Percentiles rank a stretch among this genome's conserved stretches.
phyloP scores from a whole-genome alignment of 345 rosid genomes.

The Eucalyptus camaldulensis region DNA sequence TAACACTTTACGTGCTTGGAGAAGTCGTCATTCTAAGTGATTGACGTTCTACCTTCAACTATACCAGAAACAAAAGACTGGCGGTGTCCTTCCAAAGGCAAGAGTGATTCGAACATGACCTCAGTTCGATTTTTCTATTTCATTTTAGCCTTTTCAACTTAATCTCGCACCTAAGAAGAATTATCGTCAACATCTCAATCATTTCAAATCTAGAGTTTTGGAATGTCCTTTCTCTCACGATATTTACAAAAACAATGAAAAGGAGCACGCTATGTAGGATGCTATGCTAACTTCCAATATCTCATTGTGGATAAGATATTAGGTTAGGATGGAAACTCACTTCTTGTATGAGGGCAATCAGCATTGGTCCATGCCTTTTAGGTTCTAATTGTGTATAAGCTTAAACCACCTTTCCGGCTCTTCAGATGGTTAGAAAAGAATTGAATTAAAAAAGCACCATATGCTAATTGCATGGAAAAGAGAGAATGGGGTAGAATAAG shows the following conservation, averaged over 20 bases:
- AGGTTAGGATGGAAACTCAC: background rate
- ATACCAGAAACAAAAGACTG: background rate
- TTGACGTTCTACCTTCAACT: background rate
- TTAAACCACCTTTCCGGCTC: background rate
- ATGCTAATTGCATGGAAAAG: background rate
- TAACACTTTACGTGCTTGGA: background rate
- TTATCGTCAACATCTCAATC: too few species aligned
- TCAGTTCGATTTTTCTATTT: background rate
- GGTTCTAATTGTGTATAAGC: background rate
- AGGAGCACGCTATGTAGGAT: too few species aligned
- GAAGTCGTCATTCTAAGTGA: background rate
- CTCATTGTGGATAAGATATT: background rate
- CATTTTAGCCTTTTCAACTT: background rate
- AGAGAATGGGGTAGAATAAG: background rate
- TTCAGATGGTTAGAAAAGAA: background rate
- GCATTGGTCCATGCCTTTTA: background rate
- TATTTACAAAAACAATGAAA: too few species aligned
- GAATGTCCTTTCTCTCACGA: background rate
- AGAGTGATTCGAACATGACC: background rate
- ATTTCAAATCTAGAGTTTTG: background rate
- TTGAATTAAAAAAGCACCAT: too few species aligned
- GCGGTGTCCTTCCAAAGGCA: background rate
- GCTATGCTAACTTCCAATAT: too few species aligned
- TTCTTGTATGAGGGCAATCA: background rate
- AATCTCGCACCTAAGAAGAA: background rate